Evolutionary conservation across 2,329 filamentous ascomycete genomes (phyloP).

Genomic region (Talaromyces funiculosus): DNA sequence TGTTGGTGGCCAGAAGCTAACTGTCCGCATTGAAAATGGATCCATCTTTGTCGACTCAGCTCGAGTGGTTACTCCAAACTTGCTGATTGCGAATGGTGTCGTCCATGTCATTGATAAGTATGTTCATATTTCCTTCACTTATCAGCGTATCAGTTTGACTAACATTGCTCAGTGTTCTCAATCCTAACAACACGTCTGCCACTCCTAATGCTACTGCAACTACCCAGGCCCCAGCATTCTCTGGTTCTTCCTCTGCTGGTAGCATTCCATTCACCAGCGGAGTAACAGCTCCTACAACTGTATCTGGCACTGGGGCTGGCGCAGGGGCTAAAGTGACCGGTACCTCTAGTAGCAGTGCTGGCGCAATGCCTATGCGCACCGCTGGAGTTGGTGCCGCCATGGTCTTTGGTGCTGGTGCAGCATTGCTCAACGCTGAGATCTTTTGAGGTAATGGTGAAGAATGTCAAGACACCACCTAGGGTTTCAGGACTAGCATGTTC

Average conservation of each 20-base stretch:
- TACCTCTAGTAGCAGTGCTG: neutral
- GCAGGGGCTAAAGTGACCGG: neutral
- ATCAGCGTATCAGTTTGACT: neutral
- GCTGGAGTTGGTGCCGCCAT: conserved; percentile 3
- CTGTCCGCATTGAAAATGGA: conserved; percentile 5
- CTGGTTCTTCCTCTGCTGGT: conserved; percentile 1
- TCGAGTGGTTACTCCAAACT: neutral
- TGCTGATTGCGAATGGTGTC: conserved; percentile 9
- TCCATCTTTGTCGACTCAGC: conserved; percentile 9
- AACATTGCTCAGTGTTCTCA: neutral
- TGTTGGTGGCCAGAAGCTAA: neutral
- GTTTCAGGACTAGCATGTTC: too few relatives aligned
- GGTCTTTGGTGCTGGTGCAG: neutral
- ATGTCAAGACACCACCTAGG: too few relatives aligned
- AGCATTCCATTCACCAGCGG: conserved; percentile 6
- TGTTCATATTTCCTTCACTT: neutral
- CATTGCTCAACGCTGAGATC: conserved; percentile 11
- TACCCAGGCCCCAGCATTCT: conserved; percentile 3
- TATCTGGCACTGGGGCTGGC: neutral
- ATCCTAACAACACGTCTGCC: conserved; percentile 9
- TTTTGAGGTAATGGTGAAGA: neutral
- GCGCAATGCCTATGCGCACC: neutral
- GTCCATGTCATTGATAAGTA: conserved; percentile 12
- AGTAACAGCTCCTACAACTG: neutral
- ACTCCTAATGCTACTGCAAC: conserved; percentile 4